Conservation (phyloP, 345 rosid species). For the Gossypium sturtianum region DNA sequence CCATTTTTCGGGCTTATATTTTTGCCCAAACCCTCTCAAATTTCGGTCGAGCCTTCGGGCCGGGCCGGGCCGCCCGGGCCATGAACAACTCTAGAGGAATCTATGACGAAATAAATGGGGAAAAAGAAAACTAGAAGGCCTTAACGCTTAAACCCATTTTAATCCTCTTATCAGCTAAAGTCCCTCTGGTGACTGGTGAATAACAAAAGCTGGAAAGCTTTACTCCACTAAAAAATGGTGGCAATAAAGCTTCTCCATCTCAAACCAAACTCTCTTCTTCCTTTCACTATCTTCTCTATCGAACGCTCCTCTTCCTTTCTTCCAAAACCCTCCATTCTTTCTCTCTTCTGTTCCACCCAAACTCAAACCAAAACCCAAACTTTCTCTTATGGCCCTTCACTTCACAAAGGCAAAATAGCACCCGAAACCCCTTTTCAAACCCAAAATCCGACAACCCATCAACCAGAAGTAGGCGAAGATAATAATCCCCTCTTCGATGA, state of each 20-base stretch:
- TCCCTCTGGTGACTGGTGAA: not conserved
- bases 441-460: conserved; percentile 12
- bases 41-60: too few species aligned
- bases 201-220: not conserved
- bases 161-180: conserved; percentile 11
- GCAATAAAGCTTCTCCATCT: conserved; percentile 37
- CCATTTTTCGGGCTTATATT: too few species aligned
- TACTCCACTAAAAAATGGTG: conserved; percentile 25
- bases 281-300: conserved; percentile 24
- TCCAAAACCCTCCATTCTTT: conserved; percentile 28
- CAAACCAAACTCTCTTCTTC: conserved; percentile 29
- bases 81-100: too few species aligned
- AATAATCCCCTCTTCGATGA: conserved; percentile 27
- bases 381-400: conserved; percentile 71
- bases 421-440: conserved; percentile 18
- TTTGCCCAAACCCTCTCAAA: too few species aligned
- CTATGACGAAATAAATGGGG: not conserved
- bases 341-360: conserved; percentile 22
- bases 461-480: conserved; percentile 27
- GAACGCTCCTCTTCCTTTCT: conserved; percentile 24
- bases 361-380: conserved; percentile 8
- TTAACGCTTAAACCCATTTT: conserved; percentile 12
- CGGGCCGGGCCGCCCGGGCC: too few species aligned
- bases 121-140: not conserved
- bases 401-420: conserved; percentile 54